phyloP scores from a whole-genome alignment of 2,329 filamentous ascomycete species.

The Clarireedia homoeocarpa region DNA sequence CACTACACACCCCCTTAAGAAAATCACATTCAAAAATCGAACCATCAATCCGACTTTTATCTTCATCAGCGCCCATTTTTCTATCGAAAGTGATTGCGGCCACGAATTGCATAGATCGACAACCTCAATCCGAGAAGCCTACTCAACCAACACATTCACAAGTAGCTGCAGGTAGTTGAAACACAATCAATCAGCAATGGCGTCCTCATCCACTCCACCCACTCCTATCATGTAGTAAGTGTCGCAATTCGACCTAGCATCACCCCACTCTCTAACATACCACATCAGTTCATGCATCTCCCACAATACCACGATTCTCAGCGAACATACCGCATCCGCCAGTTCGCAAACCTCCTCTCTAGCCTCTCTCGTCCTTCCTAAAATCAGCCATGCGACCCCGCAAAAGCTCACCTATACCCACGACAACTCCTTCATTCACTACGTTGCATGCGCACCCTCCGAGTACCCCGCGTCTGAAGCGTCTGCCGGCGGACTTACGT shows the following conservation, averaged over 20 bases:
- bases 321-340: conserved; percentile 84
- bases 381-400: conserved; percentile 72
- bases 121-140: neutral
- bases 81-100: too few relatives aligned
- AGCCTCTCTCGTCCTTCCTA: conserved; percentile 88
- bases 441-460: conserved; percentile 77
- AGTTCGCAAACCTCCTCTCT: conserved; percentile 78
- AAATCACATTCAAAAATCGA: too few relatives aligned
- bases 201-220: conserved; percentile 59
- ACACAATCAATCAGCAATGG: conserved; percentile 41
- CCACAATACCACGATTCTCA: conserved; percentile 83
- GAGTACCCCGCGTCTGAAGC: conserved; percentile 46
- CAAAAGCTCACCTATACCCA: conserved; percentile 95
- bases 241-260: neutral
- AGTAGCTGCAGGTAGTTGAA: neutral
- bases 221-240: conserved; percentile 68
- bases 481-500: conserved; percentile 76
- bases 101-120: too few relatives aligned
- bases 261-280: conserved; percentile 6
- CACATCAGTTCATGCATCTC: conserved; percentile 76
- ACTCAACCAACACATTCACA: neutral
- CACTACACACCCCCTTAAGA: too few relatives aligned
- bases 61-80: too few relatives aligned
- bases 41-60: too few relatives aligned
- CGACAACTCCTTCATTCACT: conserved; percentile 88